phyloP scores from a whole-genome alignment of 1,284 basidiomycete species.

The Sporisorium scitamineum region DNA sequence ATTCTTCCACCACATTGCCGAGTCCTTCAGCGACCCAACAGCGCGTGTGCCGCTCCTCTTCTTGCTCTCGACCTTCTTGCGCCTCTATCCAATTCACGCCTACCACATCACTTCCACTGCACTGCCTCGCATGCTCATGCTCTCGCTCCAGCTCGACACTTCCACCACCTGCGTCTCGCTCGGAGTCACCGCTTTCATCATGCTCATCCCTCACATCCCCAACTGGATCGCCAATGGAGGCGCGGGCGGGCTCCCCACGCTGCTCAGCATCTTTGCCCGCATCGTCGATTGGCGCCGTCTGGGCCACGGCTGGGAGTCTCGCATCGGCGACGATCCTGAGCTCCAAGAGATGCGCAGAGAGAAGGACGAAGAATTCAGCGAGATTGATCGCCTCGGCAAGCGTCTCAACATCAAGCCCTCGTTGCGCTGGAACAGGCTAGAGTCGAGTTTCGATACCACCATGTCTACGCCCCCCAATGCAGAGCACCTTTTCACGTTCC shows the following conservation, averaged over 20 bases:
- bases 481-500: conserved; percentile 75
- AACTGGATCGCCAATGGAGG: conserved; percentile 64
- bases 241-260: conserved; percentile 54
- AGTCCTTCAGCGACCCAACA: conserved; percentile 47
- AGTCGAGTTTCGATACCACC: conserved; percentile 54
- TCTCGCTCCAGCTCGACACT: conserved; percentile 60
- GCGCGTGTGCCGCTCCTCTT: conserved; percentile 59
- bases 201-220: conserved; percentile 67
- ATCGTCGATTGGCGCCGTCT: conserved; percentile 63
- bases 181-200: conserved; percentile 60
- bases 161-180: conserved; percentile 58
- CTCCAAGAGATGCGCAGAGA: conserved; percentile 42
- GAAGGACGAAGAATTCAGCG: conserved; percentile 55
- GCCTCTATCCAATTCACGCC: conserved; percentile 60
- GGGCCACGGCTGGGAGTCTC: conserved; percentile 54
- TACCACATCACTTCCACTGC: conserved; percentile 64
- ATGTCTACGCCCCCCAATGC: conserved; percentile 59
- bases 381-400: conserved; percentile 58
- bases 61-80: conserved; percentile 62
- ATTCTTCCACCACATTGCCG: conserved; percentile 66
- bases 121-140: conserved; percentile 54
- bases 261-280: conserved; percentile 63
- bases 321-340: conserved; percentile 42
- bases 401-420: conserved; percentile 50
- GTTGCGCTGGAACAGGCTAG: conserved; percentile 57